Base-by-base conservation (phyloP, 2,329 filamentous ascomycete genomes). In the Leptographium galeiforme region DNA sequence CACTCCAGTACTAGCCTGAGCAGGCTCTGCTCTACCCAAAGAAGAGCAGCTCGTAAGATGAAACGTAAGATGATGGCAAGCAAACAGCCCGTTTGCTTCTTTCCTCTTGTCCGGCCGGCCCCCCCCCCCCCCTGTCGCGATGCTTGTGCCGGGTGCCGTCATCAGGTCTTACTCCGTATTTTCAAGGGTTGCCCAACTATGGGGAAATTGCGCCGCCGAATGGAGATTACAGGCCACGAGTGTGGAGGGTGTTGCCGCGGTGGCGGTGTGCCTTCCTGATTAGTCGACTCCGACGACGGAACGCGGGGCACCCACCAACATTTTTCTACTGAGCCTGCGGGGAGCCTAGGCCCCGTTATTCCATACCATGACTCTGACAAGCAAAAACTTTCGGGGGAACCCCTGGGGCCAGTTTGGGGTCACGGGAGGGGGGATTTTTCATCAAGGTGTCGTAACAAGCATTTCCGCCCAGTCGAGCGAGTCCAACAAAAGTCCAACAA, bases 71-170 rank as follows among this genome's bases (percentile, higher is more conserved):
- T 25, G 18, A 1, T 30, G 18, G 12, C 19, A 36, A 8, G 34
- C 34, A 36, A 36, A 36, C 34, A 36, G 34, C 6, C 25, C 19
- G 19, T 18, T 25, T 18, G 19, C 13, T 16, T 50, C 48, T 19
- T 50, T 50, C 48, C 48, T 50, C 48, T 44, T 50, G 48, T 50
- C 48, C 48, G 48, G 48, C n/a, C 32, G 38, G 7, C 36, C 30
- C 11, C 30, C 18, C 41, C 43, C 19, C 25, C 25, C 43, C 43
- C 12, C 40, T 43, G 25, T 25, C 25, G 25, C 25, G 25, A 25
- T 36, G 34, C n/a, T 36, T 36, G 8, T 2, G 34, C 34, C 34
- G 2, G 6, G 34, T 36, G 34, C 34, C 34, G 34, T 36, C 8
- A 36, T 36, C 8, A 36, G 8, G 12, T 13, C 8, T 4, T 36